Base-by-base conservation (phyloP, 495 filamentous ascomycete species). In the Hypomontagnella submonticulosa region DNA sequence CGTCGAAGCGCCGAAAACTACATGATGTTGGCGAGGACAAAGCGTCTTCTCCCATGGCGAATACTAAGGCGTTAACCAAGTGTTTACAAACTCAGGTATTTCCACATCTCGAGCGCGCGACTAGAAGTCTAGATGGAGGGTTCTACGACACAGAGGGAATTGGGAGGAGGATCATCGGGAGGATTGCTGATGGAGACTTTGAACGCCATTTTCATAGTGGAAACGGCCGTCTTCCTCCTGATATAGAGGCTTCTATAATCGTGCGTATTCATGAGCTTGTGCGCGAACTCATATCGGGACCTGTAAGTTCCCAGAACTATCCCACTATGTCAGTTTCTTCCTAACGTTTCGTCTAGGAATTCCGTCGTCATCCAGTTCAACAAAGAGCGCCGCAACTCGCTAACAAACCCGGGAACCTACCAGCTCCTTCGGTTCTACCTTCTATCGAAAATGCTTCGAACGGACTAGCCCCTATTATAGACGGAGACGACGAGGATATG, bases 71-170 rank as follows among this genome's bases (percentile, higher is more conserved):
- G 11, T 56, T 72, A 18, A 68, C 60, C 2, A 47, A 56, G 4
- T 78, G 77, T 34, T 42, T 78, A 2, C 57, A 66, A n/a, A 47
- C 23, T 2, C 77, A 78, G 33, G 75, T 79, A 9, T 76, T 78
- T 18, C 76, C 77, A 2, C 72, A 77, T 27, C 42, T 79, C 11
- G 75, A 78, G 7, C 52, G 44, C 2, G 70, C 64, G 0, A 46
- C 66, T 11, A 42, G 43, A 38, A 10, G 46, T 20, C 62, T 76
- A 0, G 33, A 69, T 15, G 8, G 34, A n/a, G 52, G 49, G 5
- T 12, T 67, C 3, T 76, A 67, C 42, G 54, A 71, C 41, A 34
- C 74, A 3, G 70, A 74, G 36, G 65, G 49, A 20, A 64, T 76
- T 3, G 71, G 71, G 0, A 54, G 52, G 7, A 65, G n/a, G 16